Evolutionary conservation across 352 stramenopile genomes (phyloP).

Genomic region (Nannochloropsis limnetica): DNA sequence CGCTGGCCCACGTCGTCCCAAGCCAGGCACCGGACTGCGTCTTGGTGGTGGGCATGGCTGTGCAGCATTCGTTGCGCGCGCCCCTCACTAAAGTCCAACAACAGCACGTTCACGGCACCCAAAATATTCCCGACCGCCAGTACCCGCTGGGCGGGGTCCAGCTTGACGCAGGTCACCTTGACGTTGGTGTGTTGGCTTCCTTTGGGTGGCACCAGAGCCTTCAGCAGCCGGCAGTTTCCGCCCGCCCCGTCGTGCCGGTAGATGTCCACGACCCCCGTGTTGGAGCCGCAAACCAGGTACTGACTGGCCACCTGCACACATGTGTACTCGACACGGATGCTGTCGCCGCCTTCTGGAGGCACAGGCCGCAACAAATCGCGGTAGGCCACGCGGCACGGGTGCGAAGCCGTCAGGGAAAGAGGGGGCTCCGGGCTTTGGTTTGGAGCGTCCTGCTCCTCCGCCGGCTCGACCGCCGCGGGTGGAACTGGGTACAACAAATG

Average conservation of each 20-base stretch:
- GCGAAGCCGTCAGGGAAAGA: neutral
- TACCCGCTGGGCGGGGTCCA: conserved; percentile 6
- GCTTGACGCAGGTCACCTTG: conserved; percentile 16
- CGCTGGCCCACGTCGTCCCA: conserved; percentile 17
- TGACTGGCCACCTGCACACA: neutral
- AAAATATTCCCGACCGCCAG: conserved; percentile 24
- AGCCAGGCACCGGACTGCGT: conserved; percentile 10
- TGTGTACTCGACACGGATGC: conserved; percentile 23
- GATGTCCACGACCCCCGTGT: conserved; percentile 11
- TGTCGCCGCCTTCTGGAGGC: neutral
- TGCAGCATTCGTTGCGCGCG: conserved; percentile 29
- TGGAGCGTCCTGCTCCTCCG: neutral
- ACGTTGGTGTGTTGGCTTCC: conserved; percentile 19
- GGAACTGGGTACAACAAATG: neutral
- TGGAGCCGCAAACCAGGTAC: conserved; percentile 23
- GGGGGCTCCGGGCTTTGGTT: neutral
- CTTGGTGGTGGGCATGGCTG: neutral
- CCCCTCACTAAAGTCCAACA: neutral
- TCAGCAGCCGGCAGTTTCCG: neutral
- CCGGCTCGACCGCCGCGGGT: neutral
- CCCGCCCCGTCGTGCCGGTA: conserved; percentile 11
- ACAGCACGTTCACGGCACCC: conserved; percentile 3
- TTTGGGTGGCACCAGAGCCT: neutral
- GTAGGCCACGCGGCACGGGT: conserved; percentile 5
- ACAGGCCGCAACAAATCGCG: conserved; percentile 1